A percentile compares a stretch with the other conserved stretches of the same genome.
Conservation (phyloP, 495 filamentous ascomycete species). For the Tuber umbilicatum region DNA sequence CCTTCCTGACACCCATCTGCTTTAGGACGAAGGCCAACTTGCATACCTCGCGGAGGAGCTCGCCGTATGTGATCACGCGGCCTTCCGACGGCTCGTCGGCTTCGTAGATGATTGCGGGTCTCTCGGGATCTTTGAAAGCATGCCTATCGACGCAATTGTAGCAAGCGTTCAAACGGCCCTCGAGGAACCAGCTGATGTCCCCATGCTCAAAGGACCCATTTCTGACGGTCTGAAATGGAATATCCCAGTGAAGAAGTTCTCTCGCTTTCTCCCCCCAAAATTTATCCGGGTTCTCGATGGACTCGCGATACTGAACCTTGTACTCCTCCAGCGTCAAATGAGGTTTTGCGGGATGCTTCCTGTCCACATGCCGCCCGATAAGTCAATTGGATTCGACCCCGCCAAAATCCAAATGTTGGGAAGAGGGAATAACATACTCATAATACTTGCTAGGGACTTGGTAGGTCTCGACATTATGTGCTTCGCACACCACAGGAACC, state of each 20-base stretch:
- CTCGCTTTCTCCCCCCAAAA: conserved; percentile 86
- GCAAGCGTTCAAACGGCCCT: conserved; percentile 86
- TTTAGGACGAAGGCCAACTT: conserved; percentile 77
- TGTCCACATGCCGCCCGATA: conserved; percentile 43
- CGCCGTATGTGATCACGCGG: conserved; percentile 82
- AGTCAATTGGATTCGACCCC: not conserved
- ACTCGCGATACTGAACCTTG: conserved; percentile 89
- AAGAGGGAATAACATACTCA: conserved; percentile 20
- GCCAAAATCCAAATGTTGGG: not conserved
- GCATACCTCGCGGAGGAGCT: conserved; percentile 89
- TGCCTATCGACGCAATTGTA: conserved; percentile 98
- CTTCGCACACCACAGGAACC: conserved; percentile 66
- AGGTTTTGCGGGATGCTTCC: conserved; percentile 64
- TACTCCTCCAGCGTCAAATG: conserved; percentile 78
- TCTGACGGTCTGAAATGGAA: conserved; percentile 86
- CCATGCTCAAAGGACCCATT: conserved; percentile 69
- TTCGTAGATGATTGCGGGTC: conserved; percentile 96
- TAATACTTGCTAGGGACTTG: conserved; percentile 46
- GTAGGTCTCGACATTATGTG: conserved; percentile 78
- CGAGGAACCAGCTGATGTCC: conserved; percentile 90
- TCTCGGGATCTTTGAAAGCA: conserved; percentile 84
- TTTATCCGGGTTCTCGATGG: conserved; percentile 78
- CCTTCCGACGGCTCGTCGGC: conserved; percentile 86
- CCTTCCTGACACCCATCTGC: conserved; percentile 93
- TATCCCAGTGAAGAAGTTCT: conserved; percentile 83